Evolutionary conservation across 2,329 filamentous ascomycete genomes (phyloP), one percentile per base, ranked within the genome.

Genomic region (Dothistroma pini): DNA sequence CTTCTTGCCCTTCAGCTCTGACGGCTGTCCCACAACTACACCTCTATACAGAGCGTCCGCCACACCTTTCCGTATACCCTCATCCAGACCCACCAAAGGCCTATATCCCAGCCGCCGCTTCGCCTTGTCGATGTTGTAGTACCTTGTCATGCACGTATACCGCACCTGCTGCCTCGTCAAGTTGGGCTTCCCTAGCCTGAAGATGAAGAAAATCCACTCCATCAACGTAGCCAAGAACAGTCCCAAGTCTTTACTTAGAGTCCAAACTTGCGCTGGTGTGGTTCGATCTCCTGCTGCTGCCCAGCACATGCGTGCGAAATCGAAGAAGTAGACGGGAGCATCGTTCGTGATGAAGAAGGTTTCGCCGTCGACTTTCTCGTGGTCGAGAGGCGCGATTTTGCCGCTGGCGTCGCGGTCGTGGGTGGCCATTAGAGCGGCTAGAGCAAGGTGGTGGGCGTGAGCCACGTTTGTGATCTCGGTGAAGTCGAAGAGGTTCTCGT

Each of bases 121-220:
- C 59, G 89, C 89, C 82, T 93, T 93, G 61, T 80, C 79, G 72
- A 91, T 91, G 76, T 86, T 86, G 76, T 89, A 91, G 77, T 91
- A 93, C 60, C 89, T 81, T 60, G 86, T 89, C 86, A 91, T 89
- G 73, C 84, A 87, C 71, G 85, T 86, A 74, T 88, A 90, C 66
- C 83, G 79, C 63, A 89, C 79, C 66, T 80, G 76, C 60, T 76
- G 75, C 61, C 76, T 67, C 11, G 77, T 80, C 66, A 82, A 58
- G 54, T 79, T 81, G 16, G 80, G 79, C 64, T 74, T 79, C 8
- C 79, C 78, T 34, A 79, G 52, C 48, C 68, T 63, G 60, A 75
- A 70, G 9, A 76, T 56, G 76, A 78, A 80, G 66, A 77, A 80
- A 2, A 77, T 64, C 70, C 73, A 78, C 62, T 81, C 79, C 58